Conservation (phyloP, 345 rosid species). For the Eucalyptus pauciflora region DNA sequence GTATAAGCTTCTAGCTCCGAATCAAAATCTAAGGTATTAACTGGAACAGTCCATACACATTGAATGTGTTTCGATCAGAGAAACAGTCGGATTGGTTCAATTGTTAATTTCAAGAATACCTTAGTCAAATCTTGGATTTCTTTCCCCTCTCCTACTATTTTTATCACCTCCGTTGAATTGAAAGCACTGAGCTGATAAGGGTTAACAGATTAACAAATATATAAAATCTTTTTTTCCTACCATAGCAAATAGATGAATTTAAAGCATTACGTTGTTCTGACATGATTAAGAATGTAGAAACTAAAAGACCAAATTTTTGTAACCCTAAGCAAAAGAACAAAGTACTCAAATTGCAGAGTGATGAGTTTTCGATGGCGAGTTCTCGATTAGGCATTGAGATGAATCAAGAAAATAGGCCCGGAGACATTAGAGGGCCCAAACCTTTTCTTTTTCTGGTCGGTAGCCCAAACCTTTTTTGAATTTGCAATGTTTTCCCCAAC, state of each 20-base stretch:
- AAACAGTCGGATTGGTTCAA: fast-evolving
- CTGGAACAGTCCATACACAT: background rate
- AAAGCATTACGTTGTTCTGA: background rate
- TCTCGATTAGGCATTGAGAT: background rate
- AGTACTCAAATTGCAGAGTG: background rate
- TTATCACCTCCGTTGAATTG: background rate
- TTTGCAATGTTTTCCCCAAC: background rate
- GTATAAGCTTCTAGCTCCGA: fast-evolving
- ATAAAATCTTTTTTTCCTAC: background rate
- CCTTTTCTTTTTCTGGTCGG: background rate
- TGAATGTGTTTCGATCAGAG: fast-evolving
- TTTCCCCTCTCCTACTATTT: background rate
- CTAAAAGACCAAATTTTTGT: background rate
- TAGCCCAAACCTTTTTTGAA: background rate
- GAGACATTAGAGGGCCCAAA: background rate
- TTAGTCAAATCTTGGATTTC: background rate
- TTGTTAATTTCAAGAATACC: background rate
- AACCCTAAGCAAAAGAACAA: background rate
- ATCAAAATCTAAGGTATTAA: background rate
- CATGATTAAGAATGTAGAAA: background rate
- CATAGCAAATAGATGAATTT: background rate
- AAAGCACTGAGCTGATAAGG: background rate
- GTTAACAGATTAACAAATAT: background rate
- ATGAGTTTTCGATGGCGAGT: background rate
- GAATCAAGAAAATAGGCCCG: background rate